Percentiles rank a stretch among this genome's conserved stretches.
These are phyloP conservation scores for Aspergillus felis DNA, from an alignment of 2,329 filamentous ascomycete species.

Conservation along the genomic window DNA sequence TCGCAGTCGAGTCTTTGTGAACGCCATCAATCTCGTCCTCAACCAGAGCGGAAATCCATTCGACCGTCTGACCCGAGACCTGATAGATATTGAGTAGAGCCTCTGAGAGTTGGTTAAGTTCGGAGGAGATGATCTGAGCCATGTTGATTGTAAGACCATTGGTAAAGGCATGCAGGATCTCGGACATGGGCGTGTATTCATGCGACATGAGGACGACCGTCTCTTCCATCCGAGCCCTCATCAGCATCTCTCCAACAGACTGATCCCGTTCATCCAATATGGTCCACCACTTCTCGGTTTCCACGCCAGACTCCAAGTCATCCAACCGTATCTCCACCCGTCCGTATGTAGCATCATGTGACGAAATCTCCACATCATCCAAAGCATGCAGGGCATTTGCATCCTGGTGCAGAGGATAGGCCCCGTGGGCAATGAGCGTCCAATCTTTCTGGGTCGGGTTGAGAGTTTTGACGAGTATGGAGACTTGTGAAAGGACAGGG, in stretches of 20 bases:
- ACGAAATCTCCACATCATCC: constrained; percentile 45
- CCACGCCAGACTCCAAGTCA: constrained; percentile 70
- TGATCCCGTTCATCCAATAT: constrained; percentile 73
- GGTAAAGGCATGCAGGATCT: constrained; percentile 79
- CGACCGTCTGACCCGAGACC: constrained; percentile 74
- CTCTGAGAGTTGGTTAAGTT: constrained; percentile 77
- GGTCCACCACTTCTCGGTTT: constrained; percentile 84
- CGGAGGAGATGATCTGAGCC: constrained; percentile 70
- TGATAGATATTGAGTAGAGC: constrained; percentile 92
- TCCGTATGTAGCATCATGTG: constrained; percentile 45
- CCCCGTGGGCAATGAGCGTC: constrained; percentile 45
- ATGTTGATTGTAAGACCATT: constrained; percentile 82
- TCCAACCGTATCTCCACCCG: constrained; percentile 78
- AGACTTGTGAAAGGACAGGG: constrained; percentile 44
- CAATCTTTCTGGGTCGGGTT: constrained; percentile 48
- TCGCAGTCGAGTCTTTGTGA: constrained; percentile 72
- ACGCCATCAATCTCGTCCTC: constrained; percentile 97
- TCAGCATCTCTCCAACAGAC: constrained; percentile 74
- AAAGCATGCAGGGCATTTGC: constrained; percentile 37
- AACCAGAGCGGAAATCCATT: constrained; percentile 90
- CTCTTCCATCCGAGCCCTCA: constrained; percentile 81
- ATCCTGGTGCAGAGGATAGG: constrained; percentile 41
- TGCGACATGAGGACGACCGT: constrained; percentile 80
- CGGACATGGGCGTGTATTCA: constrained; percentile 79
- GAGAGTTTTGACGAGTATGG: constrained; percentile 44